phyloP scores from a whole-genome alignment of 1,284 basidiomycete genomes.

The Stygiomarasmius scandens region DNA sequence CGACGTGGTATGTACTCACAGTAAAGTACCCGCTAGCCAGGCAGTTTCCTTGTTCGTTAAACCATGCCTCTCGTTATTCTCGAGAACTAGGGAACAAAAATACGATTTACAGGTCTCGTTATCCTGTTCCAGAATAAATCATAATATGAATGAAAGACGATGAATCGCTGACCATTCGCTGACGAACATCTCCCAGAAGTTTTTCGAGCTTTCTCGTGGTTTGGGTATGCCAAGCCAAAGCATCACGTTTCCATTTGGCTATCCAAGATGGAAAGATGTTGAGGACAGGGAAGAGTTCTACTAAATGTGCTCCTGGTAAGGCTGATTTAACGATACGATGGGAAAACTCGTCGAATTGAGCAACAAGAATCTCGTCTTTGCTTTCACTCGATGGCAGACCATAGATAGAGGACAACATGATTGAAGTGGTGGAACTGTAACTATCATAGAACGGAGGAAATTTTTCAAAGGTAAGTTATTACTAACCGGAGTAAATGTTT shows the following conservation, averaged over 20 bases:
- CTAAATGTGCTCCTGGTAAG: background rate
- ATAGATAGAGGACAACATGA: background rate
- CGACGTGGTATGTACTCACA: no score
- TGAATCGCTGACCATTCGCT: background rate
- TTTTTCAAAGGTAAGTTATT: background rate
- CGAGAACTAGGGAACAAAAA: no score
- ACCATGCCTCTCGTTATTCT: no score
- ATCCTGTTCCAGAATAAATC: no score
- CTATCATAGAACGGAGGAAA: background rate
- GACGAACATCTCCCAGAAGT: background rate
- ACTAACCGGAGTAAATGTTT: background rate
- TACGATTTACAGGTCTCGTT: no score
- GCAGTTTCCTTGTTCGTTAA: no score
- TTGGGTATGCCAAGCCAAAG: background rate
- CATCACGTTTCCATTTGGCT: background rate
- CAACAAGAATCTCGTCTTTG: no score
- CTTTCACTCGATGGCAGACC: background rate
- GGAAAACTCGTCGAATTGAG: background rate
- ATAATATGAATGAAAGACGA: background rate
- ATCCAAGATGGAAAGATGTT: background rate
- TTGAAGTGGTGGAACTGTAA: background rate
- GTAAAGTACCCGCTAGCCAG: no score
- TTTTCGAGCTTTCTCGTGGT: background rate
- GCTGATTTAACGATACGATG: conserved; percentile 1
- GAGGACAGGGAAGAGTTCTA: background rate